Percentiles rank a stretch among this genome's conserved stretches.
These are phyloP conservation scores for Lanmaoa pseudosensibilis DNA, from an alignment of 768 basidiomycete species.

Conservation along the genomic window DNA sequence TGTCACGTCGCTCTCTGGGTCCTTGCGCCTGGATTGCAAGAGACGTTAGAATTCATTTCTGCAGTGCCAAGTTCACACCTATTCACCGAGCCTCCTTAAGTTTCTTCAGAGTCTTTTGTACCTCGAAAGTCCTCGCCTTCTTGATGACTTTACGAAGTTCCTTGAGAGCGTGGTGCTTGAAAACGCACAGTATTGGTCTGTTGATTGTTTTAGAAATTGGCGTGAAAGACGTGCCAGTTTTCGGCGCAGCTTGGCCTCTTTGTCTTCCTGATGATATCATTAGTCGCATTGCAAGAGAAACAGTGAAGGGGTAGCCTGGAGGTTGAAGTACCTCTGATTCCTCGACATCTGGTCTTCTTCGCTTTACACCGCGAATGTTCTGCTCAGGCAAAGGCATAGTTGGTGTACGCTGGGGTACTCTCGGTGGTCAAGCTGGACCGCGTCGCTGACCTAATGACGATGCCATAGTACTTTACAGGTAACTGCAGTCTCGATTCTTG, in stretches of 20 bases:
- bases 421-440: too few species aligned
- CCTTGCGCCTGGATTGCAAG: conserved; percentile 34
- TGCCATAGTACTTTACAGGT: neutral
- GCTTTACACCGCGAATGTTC: conserved; percentile 37
- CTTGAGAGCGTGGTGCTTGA: conserved; percentile 72
- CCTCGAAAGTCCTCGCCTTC: conserved; percentile 79
- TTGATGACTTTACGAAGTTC: conserved; percentile 76
- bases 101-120: conserved; percentile 79
- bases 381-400: conserved; percentile 10
- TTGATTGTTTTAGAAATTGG: conserved; percentile 7
- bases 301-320: neutral
- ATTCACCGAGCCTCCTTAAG: conserved; percentile 66
- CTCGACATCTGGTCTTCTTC: conserved; percentile 43
- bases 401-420: neutral
- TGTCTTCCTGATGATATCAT: conserved; percentile 36
- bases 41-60: neutral
- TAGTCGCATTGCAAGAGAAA: neutral
- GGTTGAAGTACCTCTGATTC: conserved; percentile 28
- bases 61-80: neutral
- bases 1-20: conserved; percentile 39
- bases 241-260: conserved; percentile 44
- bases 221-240: conserved; percentile 52
- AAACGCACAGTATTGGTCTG: conserved; percentile 11
- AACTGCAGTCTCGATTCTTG: neutral
- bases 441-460: conserved; percentile 25